These are phyloP conservation scores for Ustilago xerochloae DNA, from an alignment of 1,284 basidiomycete species.

Conservation along the genomic window DNA sequence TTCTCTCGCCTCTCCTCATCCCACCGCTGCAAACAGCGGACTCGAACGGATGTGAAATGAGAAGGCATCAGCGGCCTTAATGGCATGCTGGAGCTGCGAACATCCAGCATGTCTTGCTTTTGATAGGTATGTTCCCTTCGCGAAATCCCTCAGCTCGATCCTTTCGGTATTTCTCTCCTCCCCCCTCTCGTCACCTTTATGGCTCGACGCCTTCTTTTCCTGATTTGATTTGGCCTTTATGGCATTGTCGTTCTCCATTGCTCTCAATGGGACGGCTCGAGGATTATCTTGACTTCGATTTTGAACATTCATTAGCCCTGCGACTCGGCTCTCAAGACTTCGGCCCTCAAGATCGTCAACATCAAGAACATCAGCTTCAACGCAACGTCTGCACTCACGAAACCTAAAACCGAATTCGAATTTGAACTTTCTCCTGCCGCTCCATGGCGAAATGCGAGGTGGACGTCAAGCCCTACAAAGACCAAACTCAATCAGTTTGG, in stretches of 20 bases:
- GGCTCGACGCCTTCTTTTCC: slow-evolving; percentile 39
- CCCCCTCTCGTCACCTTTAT: slow-evolving; percentile 3
- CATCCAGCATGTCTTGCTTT: slow-evolving; percentile 1
- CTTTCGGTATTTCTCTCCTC: slow-evolving; percentile 2
- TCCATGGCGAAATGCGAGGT: slow-evolving; percentile 15
- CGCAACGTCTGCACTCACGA: background rate
- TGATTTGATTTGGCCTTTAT: slow-evolving; percentile 39
- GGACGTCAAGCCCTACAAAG: slow-evolving; percentile 37
- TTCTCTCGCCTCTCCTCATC: slow-evolving; percentile 10
- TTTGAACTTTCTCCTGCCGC: background rate
- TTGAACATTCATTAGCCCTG: too few species aligned
- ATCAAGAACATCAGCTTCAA: background rate
- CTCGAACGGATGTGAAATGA: slow-evolving; percentile 33
- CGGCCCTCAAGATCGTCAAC: background rate
- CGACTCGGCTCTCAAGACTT: too few species aligned
- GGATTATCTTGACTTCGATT: background rate
- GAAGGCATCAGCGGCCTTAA: slow-evolving; percentile 1
- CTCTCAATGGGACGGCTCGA: slow-evolving; percentile 4
- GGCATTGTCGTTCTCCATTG: slow-evolving; percentile 9
- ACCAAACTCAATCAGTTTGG: slow-evolving; percentile 52
- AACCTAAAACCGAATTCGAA: background rate
- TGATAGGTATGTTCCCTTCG: slow-evolving; percentile 39
- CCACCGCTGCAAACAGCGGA: slow-evolving; percentile 42
- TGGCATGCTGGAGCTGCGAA: slow-evolving; percentile 1
- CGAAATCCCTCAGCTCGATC: slow-evolving; percentile 20